Evolutionary conservation across 164 flowering plant genomes (phyloP).

Genomic region (Houttuynia cordata): DNA sequence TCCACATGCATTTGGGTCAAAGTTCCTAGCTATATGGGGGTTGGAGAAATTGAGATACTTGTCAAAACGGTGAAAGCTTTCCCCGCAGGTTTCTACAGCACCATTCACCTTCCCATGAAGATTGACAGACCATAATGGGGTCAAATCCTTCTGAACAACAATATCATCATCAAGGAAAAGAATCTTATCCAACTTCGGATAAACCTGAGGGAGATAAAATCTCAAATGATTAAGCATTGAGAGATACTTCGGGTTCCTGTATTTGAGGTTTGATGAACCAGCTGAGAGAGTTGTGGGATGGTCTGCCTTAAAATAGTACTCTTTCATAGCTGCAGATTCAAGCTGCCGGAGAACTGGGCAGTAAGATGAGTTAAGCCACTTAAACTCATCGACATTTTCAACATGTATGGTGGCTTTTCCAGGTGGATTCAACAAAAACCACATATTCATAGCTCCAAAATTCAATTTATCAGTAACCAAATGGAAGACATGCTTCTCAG

Average conservation of each 20-base stretch:
- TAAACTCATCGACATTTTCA: constrained; percentile 96
- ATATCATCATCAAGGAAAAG: constrained; percentile 97
- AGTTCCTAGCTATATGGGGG: constrained; percentile 74
- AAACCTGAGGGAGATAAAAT: constrained; percentile 94
- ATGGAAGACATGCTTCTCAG: constrained; percentile 95
- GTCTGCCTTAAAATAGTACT: constrained; percentile 86
- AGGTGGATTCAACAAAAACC: constrained; percentile 95
- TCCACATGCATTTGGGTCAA: constrained; percentile 96
- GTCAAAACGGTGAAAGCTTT: constrained; percentile 96
- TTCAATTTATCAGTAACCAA: constrained; percentile 91
- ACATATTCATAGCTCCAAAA: constrained; percentile 99
- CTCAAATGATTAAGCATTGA: constrained; percentile 96
- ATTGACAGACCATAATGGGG: constrained; percentile 81
- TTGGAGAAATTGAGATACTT: constrained; percentile 94
- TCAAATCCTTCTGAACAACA: constrained; percentile 94
- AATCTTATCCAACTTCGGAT: constrained; percentile 92
- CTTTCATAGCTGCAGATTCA: constrained; percentile 93
- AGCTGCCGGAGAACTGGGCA: constrained; percentile 91
- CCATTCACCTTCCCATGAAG: constrained; percentile 96
- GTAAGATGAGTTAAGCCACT: constrained; percentile 95
- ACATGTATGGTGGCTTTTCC: constrained; percentile 96
- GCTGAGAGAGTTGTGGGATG: constrained; percentile 78
- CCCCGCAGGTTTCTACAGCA: constrained; percentile 97
- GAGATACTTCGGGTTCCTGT: constrained; percentile 94
- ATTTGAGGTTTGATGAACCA: constrained; percentile 89